phyloP scores from a whole-genome alignment of 2,329 filamentous ascomycete species.

The Fusarium pseudonygamai region DNA sequence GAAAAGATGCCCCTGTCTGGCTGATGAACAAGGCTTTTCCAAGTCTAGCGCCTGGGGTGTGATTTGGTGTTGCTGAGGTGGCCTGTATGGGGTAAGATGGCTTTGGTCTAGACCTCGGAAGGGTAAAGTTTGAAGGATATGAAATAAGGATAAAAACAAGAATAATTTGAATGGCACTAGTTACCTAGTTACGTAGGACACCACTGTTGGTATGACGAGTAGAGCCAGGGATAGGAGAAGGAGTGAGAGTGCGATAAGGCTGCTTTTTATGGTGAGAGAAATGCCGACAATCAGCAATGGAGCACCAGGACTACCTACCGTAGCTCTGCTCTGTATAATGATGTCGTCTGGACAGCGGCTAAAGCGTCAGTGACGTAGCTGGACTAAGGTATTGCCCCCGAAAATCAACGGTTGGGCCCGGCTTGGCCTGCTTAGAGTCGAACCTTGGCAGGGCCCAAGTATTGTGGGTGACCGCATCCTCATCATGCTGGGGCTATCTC shows the following conservation, averaged over 20 bases:
- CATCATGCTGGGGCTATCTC: constrained; percentile 6
- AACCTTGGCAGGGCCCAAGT: constrained; percentile 26
- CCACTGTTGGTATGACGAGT: background rate
- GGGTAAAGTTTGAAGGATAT: background rate
- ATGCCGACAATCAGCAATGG: background rate
- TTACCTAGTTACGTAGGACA: background rate
- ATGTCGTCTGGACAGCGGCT: constrained; percentile 4
- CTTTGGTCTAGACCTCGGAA: constrained; percentile 13
- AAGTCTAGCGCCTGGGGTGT: background rate
- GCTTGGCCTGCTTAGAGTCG: constrained; percentile 18
- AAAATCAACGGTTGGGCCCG: constrained; percentile 33
- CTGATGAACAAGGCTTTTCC: constrained; percentile 23
- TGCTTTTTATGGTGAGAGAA: background rate
- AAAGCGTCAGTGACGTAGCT: constrained; percentile 25
- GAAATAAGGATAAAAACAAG: constrained; percentile 1
- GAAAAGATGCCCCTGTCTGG: constrained; percentile 23
- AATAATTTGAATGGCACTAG: background rate
- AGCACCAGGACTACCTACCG: background rate
- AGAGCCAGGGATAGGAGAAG: background rate
- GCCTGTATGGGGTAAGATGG: background rate
- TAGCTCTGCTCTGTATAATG: background rate
- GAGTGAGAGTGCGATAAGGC: background rate
- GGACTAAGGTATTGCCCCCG: background rate
- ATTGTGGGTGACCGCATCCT: constrained; percentile 14
- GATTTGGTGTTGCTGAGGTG: constrained; percentile 2